These are phyloP conservation scores for Saccharomyces paradoxus DNA, from an alignment of 805 yeast species.

Conservation along the genomic window DNA sequence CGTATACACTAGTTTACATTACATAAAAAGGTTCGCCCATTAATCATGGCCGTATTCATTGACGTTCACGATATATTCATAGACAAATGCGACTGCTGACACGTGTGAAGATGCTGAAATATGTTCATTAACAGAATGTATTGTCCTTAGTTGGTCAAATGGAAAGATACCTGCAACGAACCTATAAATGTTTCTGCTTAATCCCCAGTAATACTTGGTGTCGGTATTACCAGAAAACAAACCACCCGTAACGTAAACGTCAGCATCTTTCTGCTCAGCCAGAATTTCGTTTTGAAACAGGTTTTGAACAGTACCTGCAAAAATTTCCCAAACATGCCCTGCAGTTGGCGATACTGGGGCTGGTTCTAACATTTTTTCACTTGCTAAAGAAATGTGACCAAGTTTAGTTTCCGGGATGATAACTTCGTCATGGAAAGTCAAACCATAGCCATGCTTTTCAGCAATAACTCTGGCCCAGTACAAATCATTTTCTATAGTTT, in stretches of 20 bases:
- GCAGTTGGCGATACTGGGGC: slow-evolving; percentile 47
- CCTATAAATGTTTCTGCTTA: slow-evolving; percentile 55
- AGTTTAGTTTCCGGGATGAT: slow-evolving; percentile 16
- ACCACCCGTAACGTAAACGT: slow-evolving; percentile 42
- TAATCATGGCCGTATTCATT: slow-evolving; percentile 10
- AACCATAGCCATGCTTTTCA: slow-evolving; percentile 38
- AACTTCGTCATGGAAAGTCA: slow-evolving; percentile 31
- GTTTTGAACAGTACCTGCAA: slow-evolving; percentile 56
- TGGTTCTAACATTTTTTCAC: slow-evolving; percentile 34
- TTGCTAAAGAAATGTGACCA: slow-evolving; percentile 38
- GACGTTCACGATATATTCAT: slow-evolving; percentile 35
- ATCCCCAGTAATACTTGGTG: slow-evolving; percentile 55
- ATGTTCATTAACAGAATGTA: slow-evolving; percentile 58
- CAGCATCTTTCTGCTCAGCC: slow-evolving; percentile 13
- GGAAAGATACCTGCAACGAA: slow-evolving; percentile 22
- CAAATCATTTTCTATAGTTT: slow-evolving; percentile 32
- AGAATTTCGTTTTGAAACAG: slow-evolving; percentile 46
- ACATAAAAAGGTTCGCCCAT: not conserved
- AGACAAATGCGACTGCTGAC: slow-evolving; percentile 45
- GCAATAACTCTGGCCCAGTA: slow-evolving; percentile 35
- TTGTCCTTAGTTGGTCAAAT: slow-evolving; percentile 19
- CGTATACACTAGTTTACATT: too few species aligned
- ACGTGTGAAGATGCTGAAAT: slow-evolving; percentile 48
- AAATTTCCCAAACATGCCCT: slow-evolving; percentile 41
- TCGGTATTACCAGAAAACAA: slow-evolving; percentile 67